Base-by-base conservation (phyloP, 495 filamentous ascomycete species). In the Bryoglossum gracile region DNA sequence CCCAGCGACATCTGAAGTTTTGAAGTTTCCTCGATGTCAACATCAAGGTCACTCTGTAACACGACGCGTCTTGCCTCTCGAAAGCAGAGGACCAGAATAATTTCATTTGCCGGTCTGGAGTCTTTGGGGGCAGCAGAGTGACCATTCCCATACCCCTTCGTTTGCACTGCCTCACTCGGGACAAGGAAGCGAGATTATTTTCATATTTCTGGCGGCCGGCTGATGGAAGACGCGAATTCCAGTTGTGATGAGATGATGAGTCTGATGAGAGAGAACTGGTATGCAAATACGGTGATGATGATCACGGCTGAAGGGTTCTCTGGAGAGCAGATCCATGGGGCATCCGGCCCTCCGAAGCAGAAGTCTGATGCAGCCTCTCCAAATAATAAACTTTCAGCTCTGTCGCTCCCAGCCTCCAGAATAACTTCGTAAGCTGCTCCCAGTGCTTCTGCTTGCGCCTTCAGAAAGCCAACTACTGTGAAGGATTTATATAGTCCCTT, bases 161-260 rank as follows among this genome's bases (percentile, higher is more conserved):
- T 24, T 40, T 52, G 50, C 50, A 52, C 50, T 40, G 50, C 50
- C 50, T 52, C 41, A 24, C 42, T 50, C 47, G 14, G 41, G 28
- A n/a, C 41, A 13, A 1, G 41, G 41, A 41, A 41, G 8, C 1
- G 35, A 38, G 10, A 16, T 38, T 38, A 19, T 6, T 17, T 3
- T 19, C 35, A n/a, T n/a, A n/a, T n/a, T n/a, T n/a, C n/a, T n/a
- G n/a, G n/a, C n/a, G n/a, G n/a, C n/a, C n/a, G n/a, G n/a, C n/a
- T n/a, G n/a, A n/a, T n/a, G n/a, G n/a, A n/a, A n/a, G n/a, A n/a
- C n/a, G n/a, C n/a, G n/a, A n/a, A n/a, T n/a, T n/a, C n/a, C n/a
- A n/a, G n/a, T n/a, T n/a, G 26, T 13, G 13, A 30, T 13, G 6
- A 30, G 26, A 30, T 30, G 26, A 30, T 30, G 26, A 30, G 13